A percentile compares a stretch with the other conserved stretches of the same genome.
These are phyloP conservation scores for Penicillium atrosanguineum DNA, from an alignment of 495 filamentous ascomycete genomes.

Conservation along the genomic window DNA sequence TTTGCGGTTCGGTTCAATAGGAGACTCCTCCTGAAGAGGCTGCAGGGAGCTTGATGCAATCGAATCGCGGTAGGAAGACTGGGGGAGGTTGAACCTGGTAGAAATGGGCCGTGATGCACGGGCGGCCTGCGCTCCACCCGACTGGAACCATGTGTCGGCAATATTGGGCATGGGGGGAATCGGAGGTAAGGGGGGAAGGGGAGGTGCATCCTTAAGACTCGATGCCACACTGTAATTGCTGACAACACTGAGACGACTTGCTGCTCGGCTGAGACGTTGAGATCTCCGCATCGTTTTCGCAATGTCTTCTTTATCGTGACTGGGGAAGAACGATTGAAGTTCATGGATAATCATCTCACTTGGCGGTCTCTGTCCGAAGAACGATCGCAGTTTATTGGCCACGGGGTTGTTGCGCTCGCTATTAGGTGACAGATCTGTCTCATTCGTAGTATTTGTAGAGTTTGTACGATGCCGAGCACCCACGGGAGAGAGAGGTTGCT, in stretches of 20 bases:
- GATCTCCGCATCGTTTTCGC: constrained; percentile 92
- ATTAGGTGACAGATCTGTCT: constrained; percentile 40
- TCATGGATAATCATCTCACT: constrained; percentile 97
- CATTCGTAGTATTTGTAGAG: constrained; percentile 40
- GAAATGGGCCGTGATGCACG: constrained; percentile 59
- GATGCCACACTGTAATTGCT: constrained; percentile 93
- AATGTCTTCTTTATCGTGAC: constrained; percentile 87
- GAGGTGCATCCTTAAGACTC: constrained; percentile 68
- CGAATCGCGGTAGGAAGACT: constrained; percentile 73
- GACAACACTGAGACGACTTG: constrained; percentile 86
- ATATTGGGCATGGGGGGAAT: constrained; percentile 94
- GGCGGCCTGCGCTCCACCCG: constrained; percentile 36
- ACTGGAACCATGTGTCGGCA: constrained; percentile 85
- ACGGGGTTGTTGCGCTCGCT: constrained; percentile 48
- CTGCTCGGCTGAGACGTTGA: constrained; percentile 82
- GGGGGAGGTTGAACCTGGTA: constrained; percentile 55
- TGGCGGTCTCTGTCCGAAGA: constrained; percentile 88
- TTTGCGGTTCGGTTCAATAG: constrained; percentile 84
- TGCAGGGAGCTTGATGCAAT: constrained; percentile 85
- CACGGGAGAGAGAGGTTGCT: constrained; percentile 77
- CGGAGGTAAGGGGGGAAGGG: constrained; percentile 36
- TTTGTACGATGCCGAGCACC: constrained; percentile 61
- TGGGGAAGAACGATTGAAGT: constrained; percentile 93
- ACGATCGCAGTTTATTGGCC: constrained; percentile 64
- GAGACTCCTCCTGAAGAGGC: constrained; percentile 86